phyloP scores from a whole-genome alignment of 352 stramenopile genomes.

The Blastocystis sp. region DNA sequence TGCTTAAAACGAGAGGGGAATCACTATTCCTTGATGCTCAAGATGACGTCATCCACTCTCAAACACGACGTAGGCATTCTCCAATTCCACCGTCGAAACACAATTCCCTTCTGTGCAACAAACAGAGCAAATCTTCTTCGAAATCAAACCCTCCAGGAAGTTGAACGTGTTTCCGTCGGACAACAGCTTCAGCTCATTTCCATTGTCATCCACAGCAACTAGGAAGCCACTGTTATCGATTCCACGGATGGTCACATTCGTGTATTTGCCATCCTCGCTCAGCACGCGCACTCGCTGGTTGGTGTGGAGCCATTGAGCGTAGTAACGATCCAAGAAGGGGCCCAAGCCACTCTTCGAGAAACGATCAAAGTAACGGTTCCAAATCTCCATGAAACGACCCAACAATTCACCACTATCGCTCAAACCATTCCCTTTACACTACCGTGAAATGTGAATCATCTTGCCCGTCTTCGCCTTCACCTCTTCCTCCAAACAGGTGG shows the following conservation, averaged over 20 bases:
- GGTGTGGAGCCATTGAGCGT: constrained; percentile 70
- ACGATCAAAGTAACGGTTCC: constrained; percentile 17
- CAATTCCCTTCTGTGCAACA: neutral
- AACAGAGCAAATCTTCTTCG: constrained; percentile 67
- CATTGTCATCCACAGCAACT: constrained; percentile 66
- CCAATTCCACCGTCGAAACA: too few species aligned
- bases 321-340: constrained; percentile 45
- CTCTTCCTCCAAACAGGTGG: constrained; percentile 50
- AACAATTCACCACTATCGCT: constrained; percentile 26
- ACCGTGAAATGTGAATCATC: constrained; percentile 15
- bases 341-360: constrained; percentile 29
- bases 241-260: constrained; percentile 70
- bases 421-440: neutral
- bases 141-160: constrained; percentile 72
- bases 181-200: constrained; percentile 67
- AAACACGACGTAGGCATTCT: too few species aligned
- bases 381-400: constrained; percentile 50
- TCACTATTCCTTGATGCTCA: too few species aligned
- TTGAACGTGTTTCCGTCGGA: constrained; percentile 72
- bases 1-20: too few species aligned
- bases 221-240: constrained; percentile 67
- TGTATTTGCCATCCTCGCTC: constrained; percentile 64
- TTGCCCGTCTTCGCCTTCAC: constrained; percentile 14
- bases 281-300: constrained; percentile 71
- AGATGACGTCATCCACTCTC: too few species aligned